Base-by-base conservation (phyloP, 495 filamentous ascomycete species). In the Hypoxylon intermedium region DNA sequence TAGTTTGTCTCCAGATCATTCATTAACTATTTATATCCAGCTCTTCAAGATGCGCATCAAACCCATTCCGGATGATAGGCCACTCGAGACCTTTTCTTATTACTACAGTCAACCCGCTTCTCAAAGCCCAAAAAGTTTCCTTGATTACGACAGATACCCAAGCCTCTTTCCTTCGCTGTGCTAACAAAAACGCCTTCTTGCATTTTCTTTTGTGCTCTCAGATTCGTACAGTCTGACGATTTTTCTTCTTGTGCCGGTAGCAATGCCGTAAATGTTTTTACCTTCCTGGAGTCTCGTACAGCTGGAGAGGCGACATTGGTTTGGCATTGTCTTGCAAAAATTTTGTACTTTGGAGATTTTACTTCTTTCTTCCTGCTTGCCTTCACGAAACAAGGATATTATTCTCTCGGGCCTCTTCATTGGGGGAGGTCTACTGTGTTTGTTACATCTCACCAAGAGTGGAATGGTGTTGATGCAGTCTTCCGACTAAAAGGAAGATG, bases 11-110 rank as follows among this genome's bases (percentile, higher is more conserved):
- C 13, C 33, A 20, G 9, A 9, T 44, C 5, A 46, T 28, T 9
- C 45, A 50, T 64, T 72, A 46, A 74, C 43, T 5, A 21, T 23
- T 20, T 9, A 20, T 18, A 2, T 26, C 31, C 50, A 81, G 79
- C 74, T 50, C 75, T 82, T 13, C 74, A 78, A 75, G 77, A 82
- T 58, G 73, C 77, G 23, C 77, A 82, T 60, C 71, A 74, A 50
- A 69, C 19, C n/a, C 77, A 78, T 55, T 73, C 73, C 55, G 70
- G 73, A 16, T 72, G 72, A 57, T 77, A 63, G 72, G 51, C 44
- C 36, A 9, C n/a, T 18, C 31, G 23, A 50, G 19, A 23, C 47
- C 47, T 30, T 52, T 13, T 56, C 20, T 26, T 31, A 24, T 34
- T 34, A 36, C 9, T 20, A 30, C 31, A 36, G 31, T 48, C 21